Conservation (phyloP, 768 basidiomycete species). For the Suillus occidentalis region DNA sequence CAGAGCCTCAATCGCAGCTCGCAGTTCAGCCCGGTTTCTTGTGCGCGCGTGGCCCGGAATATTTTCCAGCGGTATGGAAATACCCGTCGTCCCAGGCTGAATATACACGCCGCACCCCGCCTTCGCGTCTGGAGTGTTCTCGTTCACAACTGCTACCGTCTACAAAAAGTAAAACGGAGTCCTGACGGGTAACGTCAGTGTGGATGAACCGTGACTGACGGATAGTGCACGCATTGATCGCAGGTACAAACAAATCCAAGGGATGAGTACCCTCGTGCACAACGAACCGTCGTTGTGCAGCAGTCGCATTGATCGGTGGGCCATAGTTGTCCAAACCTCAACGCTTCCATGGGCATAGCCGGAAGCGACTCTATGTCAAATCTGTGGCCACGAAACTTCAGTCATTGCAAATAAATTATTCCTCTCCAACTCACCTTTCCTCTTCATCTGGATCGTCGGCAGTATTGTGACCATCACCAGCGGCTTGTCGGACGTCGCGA, state of each 20-base stretch:
- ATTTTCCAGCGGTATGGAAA: slow-evolving; percentile 6
- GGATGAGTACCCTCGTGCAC: slow-evolving; percentile 9
- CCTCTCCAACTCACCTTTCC: neutral
- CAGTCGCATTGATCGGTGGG: slow-evolving; percentile 6
- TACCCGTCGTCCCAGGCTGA: neutral
- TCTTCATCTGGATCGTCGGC: neutral
- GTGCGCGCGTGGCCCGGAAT: slow-evolving; percentile 19
- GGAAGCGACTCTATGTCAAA: slow-evolving; percentile 6
- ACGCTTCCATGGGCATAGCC: slow-evolving; percentile 1
- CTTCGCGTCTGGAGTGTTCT: slow-evolving; percentile 7
- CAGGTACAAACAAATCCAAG: slow-evolving; percentile 9
- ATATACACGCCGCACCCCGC: slow-evolving; percentile 10
- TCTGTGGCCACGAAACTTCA: neutral
- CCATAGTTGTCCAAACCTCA: neutral
- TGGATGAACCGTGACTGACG: slow-evolving; percentile 9
- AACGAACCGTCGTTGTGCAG: slow-evolving; percentile 2
- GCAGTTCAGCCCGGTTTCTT: slow-evolving; percentile 37
- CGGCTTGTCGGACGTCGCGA: neutral
- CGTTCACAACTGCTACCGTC: slow-evolving; percentile 15
- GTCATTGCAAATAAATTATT: neutral
- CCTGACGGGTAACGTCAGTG: slow-evolving; percentile 9
- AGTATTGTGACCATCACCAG: slow-evolving; percentile 7
- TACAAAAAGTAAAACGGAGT: slow-evolving; percentile 12
- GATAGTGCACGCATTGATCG: slow-evolving; percentile 8
- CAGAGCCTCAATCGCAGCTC: slow-evolving; percentile 30